phyloP scores from a whole-genome alignment of 2,329 filamentous ascomycete genomes.

The Cercospora sojina region DNA sequence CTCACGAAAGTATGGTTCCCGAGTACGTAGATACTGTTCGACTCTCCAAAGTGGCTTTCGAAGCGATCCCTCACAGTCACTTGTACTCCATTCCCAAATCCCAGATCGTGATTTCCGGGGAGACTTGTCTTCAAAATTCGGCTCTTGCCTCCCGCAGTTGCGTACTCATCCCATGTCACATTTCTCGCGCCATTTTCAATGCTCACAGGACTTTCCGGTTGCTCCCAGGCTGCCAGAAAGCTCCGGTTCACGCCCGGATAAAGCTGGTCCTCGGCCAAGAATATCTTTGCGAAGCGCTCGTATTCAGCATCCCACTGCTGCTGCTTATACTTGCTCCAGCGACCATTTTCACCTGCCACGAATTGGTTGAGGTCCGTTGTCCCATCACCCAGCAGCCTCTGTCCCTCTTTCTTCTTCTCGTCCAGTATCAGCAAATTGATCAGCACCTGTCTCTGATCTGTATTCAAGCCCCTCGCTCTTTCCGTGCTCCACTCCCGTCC shows the following conservation, averaged over 20 bases:
- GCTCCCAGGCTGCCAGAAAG: constrained; percentile 28
- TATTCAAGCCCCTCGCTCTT: constrained; percentile 36
- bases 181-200: constrained; percentile 45
- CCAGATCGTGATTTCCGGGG: constrained; percentile 93
- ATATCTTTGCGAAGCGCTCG: constrained; percentile 79
- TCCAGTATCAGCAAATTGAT: constrained; percentile 24
- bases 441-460: constrained; percentile 26
- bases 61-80: constrained; percentile 78
- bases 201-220: constrained; percentile 24
- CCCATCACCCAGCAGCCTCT: constrained; percentile 23
- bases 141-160: constrained; percentile 63
- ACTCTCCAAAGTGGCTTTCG: constrained; percentile 81
- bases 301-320: constrained; percentile 87
- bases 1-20: constrained; percentile 96
- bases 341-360: constrained; percentile 34
- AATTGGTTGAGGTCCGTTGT: constrained; percentile 31
- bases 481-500: constrained; percentile 89
- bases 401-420: constrained; percentile 26
- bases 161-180: constrained; percentile 60
- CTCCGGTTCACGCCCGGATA: constrained; percentile 30
- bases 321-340: constrained; percentile 71
- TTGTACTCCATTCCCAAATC: constrained; percentile 84
- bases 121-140: constrained; percentile 79
- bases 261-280: constrained; percentile 54
- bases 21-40: constrained; percentile 86